Evolutionary conservation across 1,284 basidiomycete genomes (phyloP), one percentile per base, ranked within the genome.

Genomic region (Amylostereum chailletii): DNA sequence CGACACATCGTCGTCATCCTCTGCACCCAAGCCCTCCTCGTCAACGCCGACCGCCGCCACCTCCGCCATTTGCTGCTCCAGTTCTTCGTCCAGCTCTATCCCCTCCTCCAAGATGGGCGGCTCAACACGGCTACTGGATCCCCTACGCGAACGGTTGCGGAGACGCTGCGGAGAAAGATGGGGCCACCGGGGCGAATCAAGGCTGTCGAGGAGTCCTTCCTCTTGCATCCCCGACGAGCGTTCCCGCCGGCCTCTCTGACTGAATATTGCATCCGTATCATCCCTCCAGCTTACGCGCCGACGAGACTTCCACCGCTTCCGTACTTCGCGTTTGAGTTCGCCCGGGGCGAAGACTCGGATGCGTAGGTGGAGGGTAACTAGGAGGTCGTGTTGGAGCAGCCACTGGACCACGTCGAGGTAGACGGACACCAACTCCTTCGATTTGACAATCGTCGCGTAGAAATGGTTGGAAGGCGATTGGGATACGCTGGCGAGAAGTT

Each of bases 371-470:
- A 94, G 74, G 34, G 91, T 90, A 49, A 90, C 77, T 27, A 97
- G 72, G 51, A 98, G 75, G 57, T 91, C 90, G 46, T 84, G 81
- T 55, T 90, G 86, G 37, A 99, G 75, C 70, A 98, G 80, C 94
- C 94, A 99, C 42, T 88, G 68, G n/a, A 98, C 79, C 36, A 94
- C 86, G 39, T 90, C 81, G 50, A 88, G 77, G 61, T 90, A 95
- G 40, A 83, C 65, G 10, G 79, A 72, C 32, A 92, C 77, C 19
- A 77, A 68, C 32, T 87, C 83, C 56, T 84, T 82, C 29, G 73
- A 70, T 46, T 77, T 72, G 11, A 90, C 83, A 33, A 90, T 79
- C 4, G 80, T 77, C n/a, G 81, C 81, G 65, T 87, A 94, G 61
- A 89, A 87, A 60, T 75, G 86, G 63, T 74, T 83, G 38, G 51